phyloP scores from a whole-genome alignment of 495 filamentous ascomycete species.

The Astrocystis sublimbata region DNA sequence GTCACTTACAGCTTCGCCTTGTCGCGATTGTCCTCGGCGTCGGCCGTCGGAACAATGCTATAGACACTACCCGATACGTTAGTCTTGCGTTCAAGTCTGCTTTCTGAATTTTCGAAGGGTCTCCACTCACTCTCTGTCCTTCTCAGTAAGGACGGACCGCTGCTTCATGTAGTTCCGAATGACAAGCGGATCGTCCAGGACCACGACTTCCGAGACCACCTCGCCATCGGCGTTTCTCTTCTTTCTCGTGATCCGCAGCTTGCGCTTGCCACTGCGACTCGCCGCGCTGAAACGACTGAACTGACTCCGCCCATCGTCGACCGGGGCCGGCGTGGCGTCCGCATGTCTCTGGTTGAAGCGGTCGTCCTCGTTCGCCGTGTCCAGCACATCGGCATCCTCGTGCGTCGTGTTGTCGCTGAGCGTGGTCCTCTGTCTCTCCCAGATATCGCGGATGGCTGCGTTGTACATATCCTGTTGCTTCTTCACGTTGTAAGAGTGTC shows the following conservation, averaged over 20 bases:
- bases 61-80: conserved; percentile 46
- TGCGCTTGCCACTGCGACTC: conserved; percentile 65
- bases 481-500: conserved; percentile 96
- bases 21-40: conserved; percentile 59
- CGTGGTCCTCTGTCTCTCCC: conserved; percentile 80
- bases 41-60: conserved; percentile 64
- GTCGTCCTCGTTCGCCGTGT: conserved; percentile 56
- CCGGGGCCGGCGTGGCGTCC: conserved; percentile 40
- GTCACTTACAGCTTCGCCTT: conserved; percentile 60
- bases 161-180: conserved; percentile 64
- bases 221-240: conserved; percentile 64
- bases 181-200: conserved; percentile 72
- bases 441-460: conserved; percentile 81
- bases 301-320: conserved; percentile 83
- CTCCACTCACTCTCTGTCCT: conserved; percentile 63
- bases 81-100: neutral
- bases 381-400: conserved; percentile 67
- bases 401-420: conserved; percentile 58
- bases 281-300: conserved; percentile 75
- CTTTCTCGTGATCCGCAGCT: conserved; percentile 73
- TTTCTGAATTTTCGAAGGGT: neutral
- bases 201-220: conserved; percentile 56
- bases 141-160: conserved; percentile 57
- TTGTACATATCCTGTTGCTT: conserved; percentile 88
- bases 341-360: conserved; percentile 52